phyloP scores from a whole-genome alignment of 2,329 filamentous ascomycete genomes.

The Ascochyta koolunga region DNA sequence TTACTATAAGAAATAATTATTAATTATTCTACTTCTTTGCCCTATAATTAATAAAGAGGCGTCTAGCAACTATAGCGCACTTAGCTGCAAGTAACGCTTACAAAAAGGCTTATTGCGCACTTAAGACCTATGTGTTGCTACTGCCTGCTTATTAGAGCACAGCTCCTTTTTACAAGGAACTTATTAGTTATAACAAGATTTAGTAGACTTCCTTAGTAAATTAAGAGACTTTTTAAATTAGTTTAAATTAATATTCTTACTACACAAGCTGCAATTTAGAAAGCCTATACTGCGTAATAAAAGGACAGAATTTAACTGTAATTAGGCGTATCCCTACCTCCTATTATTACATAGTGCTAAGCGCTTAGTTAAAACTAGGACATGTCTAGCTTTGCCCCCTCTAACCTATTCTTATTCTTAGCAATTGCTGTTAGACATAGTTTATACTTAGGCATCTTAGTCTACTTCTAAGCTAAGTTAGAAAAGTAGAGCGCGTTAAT shows the following conservation, averaged over 20 bases:
- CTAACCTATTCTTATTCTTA: too few species aligned
- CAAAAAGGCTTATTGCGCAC: not conserved
- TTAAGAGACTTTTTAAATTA: too few species aligned
- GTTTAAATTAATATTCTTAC: not conserved
- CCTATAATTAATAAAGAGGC: too few species aligned
- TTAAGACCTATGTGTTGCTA: not conserved
- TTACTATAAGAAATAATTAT: not conserved
- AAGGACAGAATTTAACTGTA: too few species aligned
- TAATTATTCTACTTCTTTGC: too few species aligned
- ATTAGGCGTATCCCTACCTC: too few species aligned
- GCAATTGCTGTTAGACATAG: too few species aligned
- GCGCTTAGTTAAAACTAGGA: too few species aligned
- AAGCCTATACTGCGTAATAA: not conserved
- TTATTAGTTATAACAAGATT: not conserved
- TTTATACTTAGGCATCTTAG: not conserved
- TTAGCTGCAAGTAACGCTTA: not conserved
- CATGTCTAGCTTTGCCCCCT: too few species aligned
- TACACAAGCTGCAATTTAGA: not conserved
- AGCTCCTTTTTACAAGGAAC: not conserved
- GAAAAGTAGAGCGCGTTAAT: not conserved
- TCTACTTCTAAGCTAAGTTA: not conserved
- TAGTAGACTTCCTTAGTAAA: too few species aligned
- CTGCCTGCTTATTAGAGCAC: not conserved
- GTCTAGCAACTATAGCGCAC: not conserved
- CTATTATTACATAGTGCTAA: too few species aligned